Base-by-base conservation (phyloP, 495 filamentous ascomycete genomes). In the Clavariopsis aquatica region DNA sequence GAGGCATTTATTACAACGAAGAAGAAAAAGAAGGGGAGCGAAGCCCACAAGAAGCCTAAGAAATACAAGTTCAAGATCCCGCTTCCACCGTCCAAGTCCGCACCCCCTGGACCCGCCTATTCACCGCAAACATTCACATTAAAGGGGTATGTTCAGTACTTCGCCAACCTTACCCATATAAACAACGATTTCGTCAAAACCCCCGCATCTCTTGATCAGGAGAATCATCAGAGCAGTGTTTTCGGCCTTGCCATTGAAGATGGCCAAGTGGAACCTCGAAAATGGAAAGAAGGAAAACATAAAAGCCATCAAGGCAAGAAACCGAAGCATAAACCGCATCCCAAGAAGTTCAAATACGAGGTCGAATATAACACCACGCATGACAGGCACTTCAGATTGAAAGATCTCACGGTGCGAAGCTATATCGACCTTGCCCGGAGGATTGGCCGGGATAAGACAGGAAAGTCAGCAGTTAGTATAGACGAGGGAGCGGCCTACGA, bases 81-180 rank as follows among this genome's bases (percentile, higher is more conserved):
- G 0, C 72, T 83, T 7, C 82, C 86, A 0, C 94, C 94, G 12
- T 85, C 91, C 0, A 84, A 86, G 68, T 81, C 83, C 3, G 73
- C 88, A 24, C 85, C 86, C 10, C 95, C 94, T 0, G 94, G 94
- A 1, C 94, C 94, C 0, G 95, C 91, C 2, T 98, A 99, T 75
- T 93, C 88, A 2, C 86, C 89, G 28, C 95, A 99, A 73, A 77
- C 90, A 0, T 79, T 96, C 24, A 87, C 89, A 0, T 78, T 89
- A 64, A 80, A 89, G 1, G 81, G 88, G 10, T 97, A 89, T 72
- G 92, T 85, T 3, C 94, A 99, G 69, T 97, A 95, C 77, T 96
- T 82, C 74, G 92, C 93, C 46, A 99, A 99, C 76, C 78, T 99
- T 1, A 97, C 95, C 0, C 76, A 82, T 62, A 87, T 95, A 78